These are phyloP conservation scores for Trametes maxima DNA, from an alignment of 768 basidiomycete genomes.

Conservation along the genomic window DNA sequence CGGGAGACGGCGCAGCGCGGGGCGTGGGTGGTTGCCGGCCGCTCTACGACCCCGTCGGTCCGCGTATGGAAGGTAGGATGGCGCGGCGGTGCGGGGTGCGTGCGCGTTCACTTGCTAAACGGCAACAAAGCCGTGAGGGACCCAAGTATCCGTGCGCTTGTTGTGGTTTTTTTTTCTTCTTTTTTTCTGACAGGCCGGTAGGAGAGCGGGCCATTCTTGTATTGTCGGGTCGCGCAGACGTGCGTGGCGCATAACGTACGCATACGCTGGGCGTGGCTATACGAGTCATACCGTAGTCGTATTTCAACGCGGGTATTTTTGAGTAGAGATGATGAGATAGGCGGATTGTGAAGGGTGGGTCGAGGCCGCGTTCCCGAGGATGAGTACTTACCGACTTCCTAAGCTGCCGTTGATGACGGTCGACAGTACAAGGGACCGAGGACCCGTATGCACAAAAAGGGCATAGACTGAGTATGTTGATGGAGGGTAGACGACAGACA, in stretches of 20 bases:
- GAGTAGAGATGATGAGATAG: not conserved
- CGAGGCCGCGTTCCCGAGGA: not conserved
- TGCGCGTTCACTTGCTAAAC: not conserved
- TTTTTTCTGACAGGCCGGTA: not conserved
- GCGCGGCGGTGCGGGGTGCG: not conserved
- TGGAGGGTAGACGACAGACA: no score
- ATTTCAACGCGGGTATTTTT: not conserved
- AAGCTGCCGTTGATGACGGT: not conserved
- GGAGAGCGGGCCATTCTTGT: slow-evolving; percentile 2
- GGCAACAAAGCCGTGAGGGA: not conserved
- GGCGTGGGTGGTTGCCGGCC: not conserved
- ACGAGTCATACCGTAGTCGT: not conserved
- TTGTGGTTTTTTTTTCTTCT: not conserved
- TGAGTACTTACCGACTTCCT: not conserved
- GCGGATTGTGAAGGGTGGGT: not conserved
- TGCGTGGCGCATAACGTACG: not conserved
- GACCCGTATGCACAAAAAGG: not conserved
- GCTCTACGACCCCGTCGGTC: not conserved
- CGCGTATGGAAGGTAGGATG: slow-evolving; percentile 7
- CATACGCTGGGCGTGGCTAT: not conserved
- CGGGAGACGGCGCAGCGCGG: not conserved
- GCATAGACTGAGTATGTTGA: not conserved
- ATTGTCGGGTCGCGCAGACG: not conserved
- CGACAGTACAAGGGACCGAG: not conserved
- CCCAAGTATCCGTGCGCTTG: slow-evolving; percentile 12